Base-by-base conservation (phyloP, 306 rosid species). In the Vigna nakashimae region DNA sequence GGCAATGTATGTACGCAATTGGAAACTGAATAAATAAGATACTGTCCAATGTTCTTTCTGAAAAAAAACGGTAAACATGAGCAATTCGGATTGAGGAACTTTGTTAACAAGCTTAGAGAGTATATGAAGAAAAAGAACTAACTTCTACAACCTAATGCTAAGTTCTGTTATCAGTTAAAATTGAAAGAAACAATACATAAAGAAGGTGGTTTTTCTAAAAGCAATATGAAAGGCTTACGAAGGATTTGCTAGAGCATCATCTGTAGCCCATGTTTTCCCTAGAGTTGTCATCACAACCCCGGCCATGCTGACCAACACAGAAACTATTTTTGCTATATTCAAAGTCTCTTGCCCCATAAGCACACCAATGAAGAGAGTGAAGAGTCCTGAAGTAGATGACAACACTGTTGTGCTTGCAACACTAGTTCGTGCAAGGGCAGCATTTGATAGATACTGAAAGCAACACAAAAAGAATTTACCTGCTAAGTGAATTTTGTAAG, bases 381-480 rank as follows among this genome's bases (percentile, higher is more conserved):
- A 96, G 79, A 96, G 94, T 71, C 99, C 99, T 42, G 99, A 96
- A 34, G 99, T 96, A 80, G 99, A 96, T 68, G 99, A 92, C 75
- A 96, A 82, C 48, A 96, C 98, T 68, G 98, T 96, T 71, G 99
- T 92, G 73, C 99, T 96, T 22, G 98, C 99, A 38, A 96, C 99
- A 84, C 99, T 96, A 16, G 99, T 92, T 17, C 93, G 96, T 4
- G 99, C 99, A 43, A 96, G 98, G 32, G 99, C 99, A 69, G 99
- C 98, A 91, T 92, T 96, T 55, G 99, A 88, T 50, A 96, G 93
- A 83, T 96, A 96, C 99, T 96, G 94, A 79, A 88, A 85, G 34
- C 20, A 77, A 76, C 28, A 34, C 15, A 67, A 69, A 26, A 62
- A 55, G 13, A 17, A 1, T 51, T 42, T 30, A 30, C 5, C 34